These are phyloP conservation scores for Oryza glumipatula DNA, from an alignment of 176 grass and related monocot species.

Conservation along the genomic window DNA sequence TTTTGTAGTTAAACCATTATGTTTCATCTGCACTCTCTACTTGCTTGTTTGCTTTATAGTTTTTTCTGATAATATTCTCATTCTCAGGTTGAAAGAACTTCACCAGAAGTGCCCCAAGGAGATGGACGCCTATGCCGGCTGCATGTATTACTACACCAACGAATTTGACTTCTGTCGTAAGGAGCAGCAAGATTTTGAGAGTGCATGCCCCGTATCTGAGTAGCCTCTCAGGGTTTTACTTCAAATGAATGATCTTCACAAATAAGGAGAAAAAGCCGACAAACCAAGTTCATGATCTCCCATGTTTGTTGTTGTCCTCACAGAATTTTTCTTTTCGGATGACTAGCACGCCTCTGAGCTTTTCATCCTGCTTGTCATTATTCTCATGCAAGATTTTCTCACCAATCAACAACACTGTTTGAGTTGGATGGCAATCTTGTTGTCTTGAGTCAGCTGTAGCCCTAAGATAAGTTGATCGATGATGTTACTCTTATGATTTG, in stretches of 20 bases:
- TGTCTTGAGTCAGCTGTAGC: constrained; percentile 13
- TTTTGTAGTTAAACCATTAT: not conserved
- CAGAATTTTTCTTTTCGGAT: constrained; percentile 39
- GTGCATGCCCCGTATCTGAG: constrained; percentile 64
- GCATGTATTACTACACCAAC: constrained; percentile 98
- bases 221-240: constrained; percentile 41
- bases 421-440: constrained; percentile 25
- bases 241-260: constrained; percentile 44
- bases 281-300: constrained; percentile 58
- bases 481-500: constrained; percentile 1
- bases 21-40: not conserved
- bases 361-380: constrained; percentile 22
- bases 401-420: constrained; percentile 24
- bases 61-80: not conserved
- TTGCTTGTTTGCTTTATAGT: not conserved
- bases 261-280: constrained; percentile 70
- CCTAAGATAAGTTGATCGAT: constrained; percentile 23
- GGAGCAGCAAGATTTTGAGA: constrained; percentile 87
- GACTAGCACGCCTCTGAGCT: constrained; percentile 43
- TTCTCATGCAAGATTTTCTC: constrained; percentile 31
- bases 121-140: constrained; percentile 79
- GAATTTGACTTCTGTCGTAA: constrained; percentile 90
- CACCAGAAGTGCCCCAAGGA: constrained; percentile 82
- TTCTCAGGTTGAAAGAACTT: constrained; percentile 80
- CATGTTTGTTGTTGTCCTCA: constrained; percentile 51